Base-by-base conservation (phyloP, 495 filamentous ascomycete species). In the Viridothelium virens region DNA sequence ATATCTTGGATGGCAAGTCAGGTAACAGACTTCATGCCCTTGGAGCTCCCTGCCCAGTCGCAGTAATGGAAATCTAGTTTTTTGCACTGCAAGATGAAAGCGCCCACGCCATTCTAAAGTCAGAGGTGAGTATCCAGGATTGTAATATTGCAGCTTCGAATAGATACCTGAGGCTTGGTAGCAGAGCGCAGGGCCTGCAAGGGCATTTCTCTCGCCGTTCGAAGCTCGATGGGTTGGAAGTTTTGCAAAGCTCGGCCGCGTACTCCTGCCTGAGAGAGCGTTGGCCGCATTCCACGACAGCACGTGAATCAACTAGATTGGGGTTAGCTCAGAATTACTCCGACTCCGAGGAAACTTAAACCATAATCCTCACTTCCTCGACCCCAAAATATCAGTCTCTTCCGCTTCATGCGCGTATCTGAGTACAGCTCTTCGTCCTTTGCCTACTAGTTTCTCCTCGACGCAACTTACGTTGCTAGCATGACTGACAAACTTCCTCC, bases 401-500 rank as follows among this genome's bases (percentile, higher is more conserved):
- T 25, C 25, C 25, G 25, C 25, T 25, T 25, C 25, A 25, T 25
- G 25, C 25, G 25, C 25, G 25, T 25, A 25, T 25, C 25, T 25
- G 25, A 25, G 25, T 1, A 25, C 25, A 25, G 25, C 25, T 25
- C 25, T 5, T 53, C 48, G 48, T 18, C 25, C 14, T 18, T 5
- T 18, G 2, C 48, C 25, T 18, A 18, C 48, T 53, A 53, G 1
- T 18, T 18, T 53, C 25, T 53, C 48, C 12, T 18, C 16, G 34
- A 11, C 50, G 41, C 34, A 31, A 44, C 16, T 33, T 36, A 1
- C 25, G 25, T 25, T 25, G 25, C 64, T 1, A 71, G 11, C 41
- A 97, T 97, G 93, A 97, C 93, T 7, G 92, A 96, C 81, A 91
- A 93, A 77, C 88, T 98, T 7, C 93, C 93, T 62, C 90, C 90